phyloP scores from a whole-genome alignment of 2,329 filamentous ascomycete species.

The Aspergillus japonicus region DNA sequence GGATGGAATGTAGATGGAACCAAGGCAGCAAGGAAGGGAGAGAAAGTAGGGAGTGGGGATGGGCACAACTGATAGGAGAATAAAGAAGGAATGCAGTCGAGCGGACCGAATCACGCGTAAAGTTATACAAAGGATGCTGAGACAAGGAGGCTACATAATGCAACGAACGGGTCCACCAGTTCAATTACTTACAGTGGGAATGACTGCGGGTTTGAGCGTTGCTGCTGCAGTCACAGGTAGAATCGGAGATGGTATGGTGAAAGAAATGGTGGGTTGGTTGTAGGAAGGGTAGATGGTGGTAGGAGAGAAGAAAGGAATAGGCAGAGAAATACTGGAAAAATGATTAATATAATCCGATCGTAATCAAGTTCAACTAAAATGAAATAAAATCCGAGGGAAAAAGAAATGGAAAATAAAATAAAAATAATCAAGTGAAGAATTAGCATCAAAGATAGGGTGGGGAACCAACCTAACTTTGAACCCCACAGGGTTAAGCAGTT shows the following conservation, averaged over 20 bases:
- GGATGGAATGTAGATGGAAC: slow-evolving; percentile 14
- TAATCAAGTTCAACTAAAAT: background rate
- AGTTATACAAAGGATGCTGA: slow-evolving; percentile 9
- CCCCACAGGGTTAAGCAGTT: slow-evolving; percentile 19
- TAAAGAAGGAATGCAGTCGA: slow-evolving; percentile 19
- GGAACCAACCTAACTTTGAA: slow-evolving; percentile 20
- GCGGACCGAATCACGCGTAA: slow-evolving; percentile 8
- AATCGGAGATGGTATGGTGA: background rate
- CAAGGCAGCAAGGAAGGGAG: slow-evolving; percentile 11
- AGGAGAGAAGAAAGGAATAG: slow-evolving; percentile 2
- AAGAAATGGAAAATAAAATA: slow-evolving; percentile 7
- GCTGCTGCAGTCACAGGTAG: background rate
- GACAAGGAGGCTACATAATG: slow-evolving; percentile 8
- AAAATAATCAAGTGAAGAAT: slow-evolving; percentile 9
- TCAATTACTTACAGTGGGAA: slow-evolving; percentile 2
- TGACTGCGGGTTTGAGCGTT: background rate
- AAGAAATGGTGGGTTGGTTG: background rate
- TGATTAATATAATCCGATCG: background rate
- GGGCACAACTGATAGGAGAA: slow-evolving; percentile 15
- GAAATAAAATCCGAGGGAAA: slow-evolving; percentile 8
- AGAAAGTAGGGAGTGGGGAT: slow-evolving; percentile 15
- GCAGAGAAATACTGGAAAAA: slow-evolving; percentile 8
- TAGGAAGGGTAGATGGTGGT: slow-evolving; percentile 2
- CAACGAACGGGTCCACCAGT: background rate
- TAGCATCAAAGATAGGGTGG: slow-evolving; percentile 18